These are phyloP conservation scores for Nowakowskiella sp. DNA, from an alignment of 192 early-diverging fungal species.

Conservation along the genomic window DNA sequence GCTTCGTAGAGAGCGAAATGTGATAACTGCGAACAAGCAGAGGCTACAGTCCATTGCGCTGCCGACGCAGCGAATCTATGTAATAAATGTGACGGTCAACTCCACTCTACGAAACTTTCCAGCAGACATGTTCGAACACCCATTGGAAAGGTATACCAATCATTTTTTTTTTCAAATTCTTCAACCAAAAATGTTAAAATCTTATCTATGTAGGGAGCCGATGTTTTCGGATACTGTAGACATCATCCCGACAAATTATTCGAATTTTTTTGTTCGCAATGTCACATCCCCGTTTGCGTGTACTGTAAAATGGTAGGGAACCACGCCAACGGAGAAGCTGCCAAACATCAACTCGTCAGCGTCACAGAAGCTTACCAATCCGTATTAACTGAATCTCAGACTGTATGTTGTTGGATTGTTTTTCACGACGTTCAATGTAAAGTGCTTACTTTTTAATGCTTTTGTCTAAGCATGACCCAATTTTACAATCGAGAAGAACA, in stretches of 20 bases:
- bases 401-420: conserved; percentile 20
- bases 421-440: conserved; percentile 2
- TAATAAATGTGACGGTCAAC: conserved; percentile 44
- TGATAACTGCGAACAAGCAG: conserved; percentile 50
- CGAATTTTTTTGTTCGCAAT: conserved; percentile 57
- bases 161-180: conserved; percentile 6
- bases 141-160: conserved; percentile 36
- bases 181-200: conserved; percentile 9
- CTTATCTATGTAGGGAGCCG: conserved; percentile 27
- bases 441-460: not conserved
- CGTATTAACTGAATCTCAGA: conserved; percentile 43
- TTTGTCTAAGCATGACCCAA: conserved; percentile 33
- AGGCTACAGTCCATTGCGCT: conserved; percentile 45
- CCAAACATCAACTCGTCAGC: conserved; percentile 50
- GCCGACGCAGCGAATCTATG: conserved; percentile 52
- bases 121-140: conserved; percentile 38
- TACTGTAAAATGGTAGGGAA: conserved; percentile 58
- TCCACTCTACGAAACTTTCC: conserved; percentile 48
- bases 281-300: conserved; percentile 55
- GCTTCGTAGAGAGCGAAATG: conserved; percentile 40
- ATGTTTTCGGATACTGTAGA: conserved; percentile 52
- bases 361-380: conserved; percentile 46
- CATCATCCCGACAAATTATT: conserved; percentile 47
- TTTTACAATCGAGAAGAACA: conserved; percentile 32
- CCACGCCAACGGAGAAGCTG: conserved; percentile 46